Base-by-base conservation (phyloP, 176 grass and related monocot species). In the Panicum miliaceum region DNA sequence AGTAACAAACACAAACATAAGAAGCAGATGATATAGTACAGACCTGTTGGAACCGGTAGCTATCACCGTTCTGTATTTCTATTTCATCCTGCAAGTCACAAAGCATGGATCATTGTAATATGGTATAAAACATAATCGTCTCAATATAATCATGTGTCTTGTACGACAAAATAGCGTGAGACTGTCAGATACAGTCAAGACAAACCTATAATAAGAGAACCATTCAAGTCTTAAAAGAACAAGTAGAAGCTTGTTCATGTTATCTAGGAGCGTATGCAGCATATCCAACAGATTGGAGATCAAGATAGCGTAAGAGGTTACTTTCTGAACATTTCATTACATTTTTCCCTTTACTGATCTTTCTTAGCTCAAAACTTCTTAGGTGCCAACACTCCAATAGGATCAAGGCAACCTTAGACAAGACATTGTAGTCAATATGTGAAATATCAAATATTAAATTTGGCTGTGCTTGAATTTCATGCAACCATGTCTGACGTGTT, bases 1-100 rank as follows among this genome's bases (percentile, higher is more conserved):
- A 72, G 53, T 66, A 75, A 58, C 3, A 84, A 60, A 58, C 23
- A 40, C 48, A 88, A 71, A 74, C 20, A 68, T 34, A n/a, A 83
- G n/a, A 81, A 35, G 29, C 47, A 72, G 48, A 65, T 81, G 19
- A 77, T 47, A 69, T 23, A 56, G 47, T 54, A 68, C 67, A 80
- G 12, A 98, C 96, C 91, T 99, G 91, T 71, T 99, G 89, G 53
- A 89, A 87, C 11, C 96, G 88, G 43, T 96, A 99, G 63, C 41
- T 79, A 70, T 96, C 96, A 6, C 87, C 66, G 12, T 96, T 99
- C 82, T 96, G 93, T 65, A 99, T 88, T 77, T 93, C 82, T 95
- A 99, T 96, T 92, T 99, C 96, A 88, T 90, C 92, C 93, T 96
- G 91, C 9, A 70, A 82, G 35, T 64, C 5, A 84, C 14, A 84